Percentiles rank a stretch among this genome's conserved stretches.
Evolutionary conservation across 2,329 filamentous ascomycete species (phyloP).

Genomic region (Biscogniauxia mediterranea): DNA sequence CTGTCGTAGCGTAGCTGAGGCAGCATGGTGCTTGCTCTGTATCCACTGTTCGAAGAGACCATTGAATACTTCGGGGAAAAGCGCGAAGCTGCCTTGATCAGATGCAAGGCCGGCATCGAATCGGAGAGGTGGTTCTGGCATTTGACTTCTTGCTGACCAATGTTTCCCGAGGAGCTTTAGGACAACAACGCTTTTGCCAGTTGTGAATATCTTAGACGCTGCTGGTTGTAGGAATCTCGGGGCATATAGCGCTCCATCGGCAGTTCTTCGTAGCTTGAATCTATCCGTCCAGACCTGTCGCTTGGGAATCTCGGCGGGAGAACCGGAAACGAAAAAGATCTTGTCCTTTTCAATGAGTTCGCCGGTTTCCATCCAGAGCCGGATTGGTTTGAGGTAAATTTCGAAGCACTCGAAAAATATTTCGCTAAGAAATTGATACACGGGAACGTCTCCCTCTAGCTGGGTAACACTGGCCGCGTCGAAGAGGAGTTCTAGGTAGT

Average conservation of each 20-base stretch:
- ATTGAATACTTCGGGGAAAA: constrained; percentile 74
- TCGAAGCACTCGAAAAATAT: constrained; percentile 81
- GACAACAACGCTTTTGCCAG: constrained; percentile 85
- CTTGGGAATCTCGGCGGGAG: constrained; percentile 53
- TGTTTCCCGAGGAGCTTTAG: constrained; percentile 68
- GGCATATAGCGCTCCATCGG: constrained; percentile 61
- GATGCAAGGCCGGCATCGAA: constrained; percentile 55
- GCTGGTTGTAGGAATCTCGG: constrained; percentile 73
- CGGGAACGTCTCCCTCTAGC: constrained; percentile 59
- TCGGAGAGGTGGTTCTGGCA: constrained; percentile 48
- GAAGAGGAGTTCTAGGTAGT: constrained; percentile 77
- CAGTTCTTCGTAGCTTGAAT: constrained; percentile 64
- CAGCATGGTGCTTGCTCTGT: constrained; percentile 67
- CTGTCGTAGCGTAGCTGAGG: constrained; percentile 63
- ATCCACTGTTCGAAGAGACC: constrained; percentile 75
- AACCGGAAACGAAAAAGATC: constrained; percentile 72
- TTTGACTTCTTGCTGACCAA: constrained; percentile 34
- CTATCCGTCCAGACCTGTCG: constrained; percentile 73
- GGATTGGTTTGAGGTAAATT: constrained; percentile 77
- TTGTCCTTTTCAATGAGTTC: constrained; percentile 63
- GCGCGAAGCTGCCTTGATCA: constrained; percentile 48
- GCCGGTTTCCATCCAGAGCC: constrained; percentile 81
- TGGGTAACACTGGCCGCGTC: constrained; percentile 69
- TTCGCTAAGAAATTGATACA: constrained; percentile 62
- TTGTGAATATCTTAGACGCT: constrained; percentile 73